Percentiles rank a stretch among this genome's conserved stretches.
phyloP scores from a whole-genome alignment of 2,329 filamentous ascomycete species.

The Colletotrichum endophyticum region DNA sequence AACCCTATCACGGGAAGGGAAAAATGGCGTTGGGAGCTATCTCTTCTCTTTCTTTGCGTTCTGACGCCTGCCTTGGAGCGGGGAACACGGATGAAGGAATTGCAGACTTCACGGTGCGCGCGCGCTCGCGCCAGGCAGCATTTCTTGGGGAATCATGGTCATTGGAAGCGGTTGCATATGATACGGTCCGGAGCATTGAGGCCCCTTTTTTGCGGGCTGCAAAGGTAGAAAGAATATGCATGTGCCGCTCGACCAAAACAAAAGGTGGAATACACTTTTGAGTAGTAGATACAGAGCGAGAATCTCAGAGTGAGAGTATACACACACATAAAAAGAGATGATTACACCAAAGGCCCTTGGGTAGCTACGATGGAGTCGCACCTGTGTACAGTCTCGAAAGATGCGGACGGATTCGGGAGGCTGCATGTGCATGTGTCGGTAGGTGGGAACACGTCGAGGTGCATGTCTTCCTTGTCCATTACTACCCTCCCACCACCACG shows the following conservation, averaged over 20 bases:
- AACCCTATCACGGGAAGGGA: background rate
- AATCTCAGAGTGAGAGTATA: background rate
- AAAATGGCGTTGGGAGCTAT: background rate
- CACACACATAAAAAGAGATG: background rate
- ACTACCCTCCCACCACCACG: background rate
- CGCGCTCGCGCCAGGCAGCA: background rate
- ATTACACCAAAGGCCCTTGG: background rate
- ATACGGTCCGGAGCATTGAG: background rate
- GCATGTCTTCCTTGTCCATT: background rate
- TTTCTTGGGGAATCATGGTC: background rate
- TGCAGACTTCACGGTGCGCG: background rate
- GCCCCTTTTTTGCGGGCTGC: background rate
- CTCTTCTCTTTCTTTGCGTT: background rate
- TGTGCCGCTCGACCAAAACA: background rate
- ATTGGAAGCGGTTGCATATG: background rate
- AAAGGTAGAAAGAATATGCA: background rate
- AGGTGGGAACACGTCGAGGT: conserved; percentile 1
- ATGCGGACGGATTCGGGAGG: background rate
- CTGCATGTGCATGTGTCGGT: background rate
- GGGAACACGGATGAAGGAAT: background rate
- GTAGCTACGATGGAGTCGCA: background rate
- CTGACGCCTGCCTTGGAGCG: background rate
- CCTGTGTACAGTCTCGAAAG: background rate
- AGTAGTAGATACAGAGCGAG: background rate
- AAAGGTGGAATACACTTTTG: background rate